These are phyloP conservation scores for Coemansia sp. DNA, from an alignment of 192 early-diverging fungal species.

Conservation along the genomic window DNA sequence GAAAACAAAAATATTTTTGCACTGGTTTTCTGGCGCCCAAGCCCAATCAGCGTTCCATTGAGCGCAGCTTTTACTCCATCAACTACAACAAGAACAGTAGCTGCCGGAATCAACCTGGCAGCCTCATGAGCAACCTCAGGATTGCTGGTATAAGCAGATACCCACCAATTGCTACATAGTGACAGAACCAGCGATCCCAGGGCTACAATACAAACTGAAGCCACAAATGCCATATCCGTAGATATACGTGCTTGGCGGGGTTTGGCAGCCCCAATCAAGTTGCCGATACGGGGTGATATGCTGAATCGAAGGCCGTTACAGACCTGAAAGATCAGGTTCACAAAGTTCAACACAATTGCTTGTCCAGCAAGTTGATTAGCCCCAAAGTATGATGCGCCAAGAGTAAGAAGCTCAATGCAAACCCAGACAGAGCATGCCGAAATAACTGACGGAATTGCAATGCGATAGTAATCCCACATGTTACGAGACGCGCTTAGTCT, in stretches of 20 bases:
- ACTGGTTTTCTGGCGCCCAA: slow-evolving; percentile 50
- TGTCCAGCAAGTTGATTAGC: slow-evolving; percentile 75
- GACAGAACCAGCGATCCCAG: slow-evolving; percentile 8
- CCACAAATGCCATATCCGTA: slow-evolving; percentile 48
- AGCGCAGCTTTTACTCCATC: slow-evolving; percentile 61
- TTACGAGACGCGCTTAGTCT: slow-evolving; percentile 63
- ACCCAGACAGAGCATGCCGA: slow-evolving; percentile 84
- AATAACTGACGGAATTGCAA: slow-evolving; percentile 80
- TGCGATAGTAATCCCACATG: slow-evolving; percentile 60
- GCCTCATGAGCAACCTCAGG: slow-evolving; percentile 67
- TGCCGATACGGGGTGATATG: slow-evolving; percentile 75
- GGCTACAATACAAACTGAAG: slow-evolving; percentile 57
- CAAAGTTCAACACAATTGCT: slow-evolving; percentile 61
- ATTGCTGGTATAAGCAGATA: slow-evolving; percentile 63
- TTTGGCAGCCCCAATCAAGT: slow-evolving; percentile 65
- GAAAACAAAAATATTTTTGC: slow-evolving; percentile 50
- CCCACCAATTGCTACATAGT: slow-evolving; percentile 30
- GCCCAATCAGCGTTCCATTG: slow-evolving; percentile 54
- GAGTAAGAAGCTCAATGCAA: slow-evolving; percentile 70
- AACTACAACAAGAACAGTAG: slow-evolving; percentile 61
- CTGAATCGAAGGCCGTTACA: slow-evolving; percentile 76
- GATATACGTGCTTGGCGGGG: slow-evolving; percentile 62
- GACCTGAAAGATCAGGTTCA: slow-evolving; percentile 71
- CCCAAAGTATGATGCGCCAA: slow-evolving; percentile 77
- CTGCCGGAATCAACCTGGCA: slow-evolving; percentile 70